These are phyloP conservation scores for Triglochin maritima DNA, from an alignment of 106 monocot genomes.

Conservation along the genomic window DNA sequence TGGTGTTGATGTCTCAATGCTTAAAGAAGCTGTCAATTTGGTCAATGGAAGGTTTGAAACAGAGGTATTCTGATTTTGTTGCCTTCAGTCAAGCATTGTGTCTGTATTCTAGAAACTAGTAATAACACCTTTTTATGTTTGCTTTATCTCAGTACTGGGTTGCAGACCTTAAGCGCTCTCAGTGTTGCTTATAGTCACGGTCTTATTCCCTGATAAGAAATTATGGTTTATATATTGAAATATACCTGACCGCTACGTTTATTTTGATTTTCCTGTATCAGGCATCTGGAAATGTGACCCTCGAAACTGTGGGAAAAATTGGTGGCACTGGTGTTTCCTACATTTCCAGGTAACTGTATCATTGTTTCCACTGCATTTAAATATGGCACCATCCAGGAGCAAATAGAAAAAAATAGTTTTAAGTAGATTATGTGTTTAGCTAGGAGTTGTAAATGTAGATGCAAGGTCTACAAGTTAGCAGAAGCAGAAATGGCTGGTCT, in stretches of 20 bases:
- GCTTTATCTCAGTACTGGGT: too few relatives aligned
- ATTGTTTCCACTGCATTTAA: not conserved
- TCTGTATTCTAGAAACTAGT: too few relatives aligned
- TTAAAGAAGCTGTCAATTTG: constrained; percentile 68
- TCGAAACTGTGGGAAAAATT: constrained; percentile 89
- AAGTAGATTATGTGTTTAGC: too few relatives aligned
- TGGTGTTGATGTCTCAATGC: constrained; percentile 88
- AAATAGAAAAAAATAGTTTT: not conserved
- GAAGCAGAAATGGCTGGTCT: too few relatives aligned
- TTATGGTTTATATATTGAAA: not conserved
- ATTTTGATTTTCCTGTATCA: constrained; percentile 7
- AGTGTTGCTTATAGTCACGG: too few relatives aligned
- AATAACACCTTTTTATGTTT: too few relatives aligned
- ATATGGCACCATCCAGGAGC: not conserved
- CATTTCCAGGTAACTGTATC: constrained; percentile 67
- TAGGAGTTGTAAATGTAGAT: too few relatives aligned
- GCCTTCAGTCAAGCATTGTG: not conserved
- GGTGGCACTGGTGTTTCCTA: constrained; percentile 90
- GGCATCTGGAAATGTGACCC: constrained; percentile 99
- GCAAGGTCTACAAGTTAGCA: too few relatives aligned
- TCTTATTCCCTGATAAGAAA: not conserved
- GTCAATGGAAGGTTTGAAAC: constrained; percentile 89
- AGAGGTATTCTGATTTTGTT: constrained; percentile 41
- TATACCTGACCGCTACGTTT: not conserved
- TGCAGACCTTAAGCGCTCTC: too few relatives aligned